These are phyloP conservation scores for Chlorella sorokiniana DNA, from an alignment of 139 green algal species.

Conservation along the genomic window DNA sequence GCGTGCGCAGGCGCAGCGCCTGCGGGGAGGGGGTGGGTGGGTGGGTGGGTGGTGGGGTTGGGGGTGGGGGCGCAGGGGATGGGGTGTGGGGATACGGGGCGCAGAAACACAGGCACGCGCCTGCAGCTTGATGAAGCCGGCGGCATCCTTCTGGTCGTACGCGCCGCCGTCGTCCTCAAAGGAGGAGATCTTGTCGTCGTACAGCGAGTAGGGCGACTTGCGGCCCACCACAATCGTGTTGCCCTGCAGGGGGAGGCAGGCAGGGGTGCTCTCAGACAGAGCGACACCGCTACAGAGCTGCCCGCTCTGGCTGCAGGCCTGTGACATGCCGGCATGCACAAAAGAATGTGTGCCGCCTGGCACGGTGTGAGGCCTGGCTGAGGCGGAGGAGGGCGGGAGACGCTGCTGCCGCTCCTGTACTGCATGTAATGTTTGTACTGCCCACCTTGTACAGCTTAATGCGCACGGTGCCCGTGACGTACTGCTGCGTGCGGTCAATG, in stretches of 20 bases:
- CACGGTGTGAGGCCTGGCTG: no score
- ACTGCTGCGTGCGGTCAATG: conserved; percentile 88
- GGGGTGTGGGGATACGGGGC: no score
- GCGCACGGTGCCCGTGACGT: conserved; percentile 59
- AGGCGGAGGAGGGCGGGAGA: no score
- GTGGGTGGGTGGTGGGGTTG: no score
- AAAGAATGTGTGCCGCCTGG: no score
- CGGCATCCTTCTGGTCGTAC: conserved; percentile 93
- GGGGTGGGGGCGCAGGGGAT: neutral
- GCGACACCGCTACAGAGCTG: no score
- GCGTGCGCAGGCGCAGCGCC: conserved; percentile 85
- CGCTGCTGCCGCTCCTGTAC: no score
- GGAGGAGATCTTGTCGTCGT: conserved; percentile 88
- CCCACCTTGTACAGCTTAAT: conserved; percentile 4
- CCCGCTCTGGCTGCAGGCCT: no score
- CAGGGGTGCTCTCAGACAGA: neutral
- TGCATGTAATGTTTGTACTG: no score
- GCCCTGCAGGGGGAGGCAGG: conserved; percentile 45
- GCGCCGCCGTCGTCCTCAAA: conserved; percentile 95
- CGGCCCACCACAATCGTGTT: conserved; percentile 84
- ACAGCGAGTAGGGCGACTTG: conserved; percentile 73
- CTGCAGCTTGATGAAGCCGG: conserved; percentile 91
- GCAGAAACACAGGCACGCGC: neutral
- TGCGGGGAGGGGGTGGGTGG: conserved; percentile 40
- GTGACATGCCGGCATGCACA: no score